These are phyloP conservation scores for Glomus cerebriforme DNA, from an alignment of 192 early-diverging fungal species.

Conservation along the genomic window DNA sequence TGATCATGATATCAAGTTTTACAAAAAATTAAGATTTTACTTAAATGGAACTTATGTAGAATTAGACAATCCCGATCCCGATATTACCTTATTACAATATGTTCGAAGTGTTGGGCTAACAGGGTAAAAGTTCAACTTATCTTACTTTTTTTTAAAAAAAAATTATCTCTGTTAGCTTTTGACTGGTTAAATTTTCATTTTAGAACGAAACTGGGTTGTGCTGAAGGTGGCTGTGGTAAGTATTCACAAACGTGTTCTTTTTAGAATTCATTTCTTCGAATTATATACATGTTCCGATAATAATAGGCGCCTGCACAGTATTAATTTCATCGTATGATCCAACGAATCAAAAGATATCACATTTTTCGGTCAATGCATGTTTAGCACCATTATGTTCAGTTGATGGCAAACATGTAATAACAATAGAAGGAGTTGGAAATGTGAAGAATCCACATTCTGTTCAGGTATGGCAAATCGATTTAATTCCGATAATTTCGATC, in stretches of 20 bases:
- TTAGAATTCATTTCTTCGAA: background rate
- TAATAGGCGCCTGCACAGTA: conserved; percentile 69
- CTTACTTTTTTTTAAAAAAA: no score
- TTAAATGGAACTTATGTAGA: conserved; percentile 60
- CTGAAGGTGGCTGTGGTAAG: conserved; percentile 72
- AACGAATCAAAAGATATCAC: conserved; percentile 35
- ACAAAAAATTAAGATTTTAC: conserved; percentile 56
- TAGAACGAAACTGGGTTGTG: conserved; percentile 79
- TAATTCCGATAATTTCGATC: background rate
- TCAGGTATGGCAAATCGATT: conserved; percentile 54
- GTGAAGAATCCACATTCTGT: conserved; percentile 69
- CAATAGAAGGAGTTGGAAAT: conserved; percentile 76
- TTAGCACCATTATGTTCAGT: conserved; percentile 69
- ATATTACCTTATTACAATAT: conserved; percentile 67
- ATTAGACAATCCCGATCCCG: conserved; percentile 60
- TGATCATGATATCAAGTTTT: background rate
- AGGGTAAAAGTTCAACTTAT: conserved; percentile 32
- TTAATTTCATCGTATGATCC: conserved; percentile 60
- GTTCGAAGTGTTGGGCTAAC: conserved; percentile 64
- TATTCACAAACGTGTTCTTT: background rate
- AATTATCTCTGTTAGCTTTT: background rate
- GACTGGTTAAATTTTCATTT: background rate
- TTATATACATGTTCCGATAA: background rate
- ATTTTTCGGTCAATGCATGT: conserved; percentile 63
- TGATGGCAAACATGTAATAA: conserved; percentile 77